A percentile compares a stretch with the other conserved stretches of the same genome.
Conservation (phyloP, 805 yeast genomes). For the Ogataea minuta region DNA sequence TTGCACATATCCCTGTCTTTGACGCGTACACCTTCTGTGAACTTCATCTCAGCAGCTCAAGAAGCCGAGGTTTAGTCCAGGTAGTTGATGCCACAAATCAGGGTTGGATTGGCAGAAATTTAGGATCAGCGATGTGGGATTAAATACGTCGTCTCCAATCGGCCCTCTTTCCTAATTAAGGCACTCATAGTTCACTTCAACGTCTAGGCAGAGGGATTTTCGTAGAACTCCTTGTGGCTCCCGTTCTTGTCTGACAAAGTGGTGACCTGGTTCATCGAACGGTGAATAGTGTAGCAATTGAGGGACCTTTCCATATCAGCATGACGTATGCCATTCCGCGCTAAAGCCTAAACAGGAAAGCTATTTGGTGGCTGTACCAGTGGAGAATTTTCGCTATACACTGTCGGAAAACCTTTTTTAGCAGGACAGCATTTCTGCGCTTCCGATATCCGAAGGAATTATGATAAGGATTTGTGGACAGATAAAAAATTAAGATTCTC, state of each 20-base stretch:
- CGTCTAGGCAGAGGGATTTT: background rate
- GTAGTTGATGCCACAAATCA: conserved; percentile 19
- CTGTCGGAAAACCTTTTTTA: no score
- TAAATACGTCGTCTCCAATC: conserved; percentile 5
- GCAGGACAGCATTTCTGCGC: no score
- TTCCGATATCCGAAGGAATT: background rate
- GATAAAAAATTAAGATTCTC: background rate
- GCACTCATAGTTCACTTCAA: background rate
- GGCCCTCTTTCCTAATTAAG: conserved; percentile 1
- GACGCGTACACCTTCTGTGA: conserved; percentile 48
- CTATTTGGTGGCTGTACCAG: no score
- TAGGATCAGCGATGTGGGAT: conserved; percentile 37
- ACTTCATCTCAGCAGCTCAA: conserved; percentile 53
- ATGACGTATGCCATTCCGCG: no score
- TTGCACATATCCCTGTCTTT: conserved; percentile 47
- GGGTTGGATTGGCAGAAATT: conserved; percentile 36
- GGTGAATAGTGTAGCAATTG: no score
- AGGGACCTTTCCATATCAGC: no score
- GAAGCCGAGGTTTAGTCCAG: conserved; percentile 24
- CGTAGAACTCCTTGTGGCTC: background rate
- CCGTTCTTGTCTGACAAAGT: background rate
- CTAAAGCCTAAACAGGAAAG: no score
- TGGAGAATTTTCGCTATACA: no score
- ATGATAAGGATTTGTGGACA: background rate
- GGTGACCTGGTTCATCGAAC: no score